Base-by-base conservation (phyloP, 257 asterid species). In the Oldenlandia corymbosa region DNA sequence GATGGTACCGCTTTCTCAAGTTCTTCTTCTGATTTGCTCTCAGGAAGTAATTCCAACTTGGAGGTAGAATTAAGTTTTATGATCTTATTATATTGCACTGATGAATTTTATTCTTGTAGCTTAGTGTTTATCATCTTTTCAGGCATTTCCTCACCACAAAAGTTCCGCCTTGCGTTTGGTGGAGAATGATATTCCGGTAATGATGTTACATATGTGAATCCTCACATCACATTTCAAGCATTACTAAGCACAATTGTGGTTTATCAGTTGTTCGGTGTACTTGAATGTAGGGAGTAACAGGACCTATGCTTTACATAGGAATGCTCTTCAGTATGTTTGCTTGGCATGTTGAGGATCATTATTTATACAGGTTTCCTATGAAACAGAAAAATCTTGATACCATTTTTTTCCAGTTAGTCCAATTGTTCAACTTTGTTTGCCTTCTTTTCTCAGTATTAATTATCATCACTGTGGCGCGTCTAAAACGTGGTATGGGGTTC, bases 251-350 rank as follows among this genome's bases (percentile, higher is more conserved):
- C 20, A 24, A 5, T 27, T 10, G 41, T 16, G 3, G 41, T 67
- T 26, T 53, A 8, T 36, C 26, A 14, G 47, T 45, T 50, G 14
- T n/a, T 5, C 8, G 36, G 30, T 12, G 13, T 20, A 11, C 31
- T 12, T 61, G 68, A 10, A 23, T 69, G 57, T 64, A 80, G 85
- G 85, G 85, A 58, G 72, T 80, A 32, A 77, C 85, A 14, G 71
- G 70, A 37, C 85, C 85, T 27, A 77, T 80, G 80, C 68, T 77
- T 28, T 77, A 71, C 68, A 80, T 77, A 20, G 83, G 83, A 17
- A 74, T 77, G 86, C 74, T 81, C 9, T 78, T 78, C 55, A 81
- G 86, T 59, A 75, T 78, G 86, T 81, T 81, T 53, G 81, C 83
- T 0, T 81, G 83, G 86, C 86, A 81, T 31, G 78, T 81, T 1